Conservation (phyloP, 352 stramenopile species). For the Blastocystis sp. region DNA sequence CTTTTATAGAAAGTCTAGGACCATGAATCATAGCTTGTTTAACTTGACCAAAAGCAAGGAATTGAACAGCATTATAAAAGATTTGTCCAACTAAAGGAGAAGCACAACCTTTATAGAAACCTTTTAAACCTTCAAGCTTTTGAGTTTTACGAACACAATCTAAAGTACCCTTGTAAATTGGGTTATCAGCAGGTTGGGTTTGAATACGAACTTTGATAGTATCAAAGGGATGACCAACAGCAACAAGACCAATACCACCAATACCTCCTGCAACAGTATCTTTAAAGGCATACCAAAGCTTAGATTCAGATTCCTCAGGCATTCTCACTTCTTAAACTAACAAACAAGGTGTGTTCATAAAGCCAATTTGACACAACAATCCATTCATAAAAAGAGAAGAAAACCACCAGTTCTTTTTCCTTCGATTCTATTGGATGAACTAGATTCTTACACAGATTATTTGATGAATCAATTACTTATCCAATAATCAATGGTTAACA, state of each 20-base stretch:
- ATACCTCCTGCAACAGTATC: conserved; percentile 33
- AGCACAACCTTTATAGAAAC: conserved; percentile 31
- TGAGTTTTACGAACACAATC: conserved; percentile 36
- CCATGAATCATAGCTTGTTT: conserved; percentile 26
- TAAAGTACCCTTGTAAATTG: conserved; percentile 24
- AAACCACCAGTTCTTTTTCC: too few species aligned
- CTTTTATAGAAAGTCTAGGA: conserved; percentile 11
- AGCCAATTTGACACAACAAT: too few species aligned
- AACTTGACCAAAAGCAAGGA: conserved; percentile 27
- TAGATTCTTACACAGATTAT: too few species aligned
- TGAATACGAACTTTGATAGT: conserved; percentile 34
- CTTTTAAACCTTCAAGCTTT: conserved; percentile 23
- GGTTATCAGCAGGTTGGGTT: conserved; percentile 16
- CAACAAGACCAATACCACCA: conserved; percentile 34
- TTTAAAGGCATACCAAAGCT: too few species aligned
- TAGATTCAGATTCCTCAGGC: too few species aligned
- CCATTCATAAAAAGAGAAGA: too few species aligned
- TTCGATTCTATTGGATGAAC: too few species aligned
- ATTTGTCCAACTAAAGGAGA: conserved; percentile 34
- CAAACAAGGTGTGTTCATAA: too few species aligned
- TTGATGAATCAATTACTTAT: too few species aligned
- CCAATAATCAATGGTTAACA: too few species aligned
- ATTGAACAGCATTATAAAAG: conserved; percentile 34
- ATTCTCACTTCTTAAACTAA: too few species aligned
- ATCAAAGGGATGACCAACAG: conserved; percentile 37